Conservation (phyloP, 768 basidiomycete species). For the Phylloporus arenicola region DNA sequence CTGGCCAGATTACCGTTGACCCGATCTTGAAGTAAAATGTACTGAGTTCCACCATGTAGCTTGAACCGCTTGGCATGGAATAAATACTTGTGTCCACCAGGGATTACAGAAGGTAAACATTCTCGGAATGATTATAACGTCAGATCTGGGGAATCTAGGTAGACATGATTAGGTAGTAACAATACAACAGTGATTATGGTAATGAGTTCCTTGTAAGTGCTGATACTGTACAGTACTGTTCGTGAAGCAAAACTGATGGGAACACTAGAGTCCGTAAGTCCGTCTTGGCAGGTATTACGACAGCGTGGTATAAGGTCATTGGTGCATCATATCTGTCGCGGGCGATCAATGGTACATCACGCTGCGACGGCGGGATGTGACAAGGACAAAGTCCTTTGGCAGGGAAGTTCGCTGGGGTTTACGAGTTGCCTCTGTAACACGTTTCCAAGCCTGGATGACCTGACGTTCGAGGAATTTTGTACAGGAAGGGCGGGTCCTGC, state of each 20-base stretch:
- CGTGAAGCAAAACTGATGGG: neutral
- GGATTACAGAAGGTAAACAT: neutral
- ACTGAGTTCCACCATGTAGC: neutral
- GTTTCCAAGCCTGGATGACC: constrained; percentile 57
- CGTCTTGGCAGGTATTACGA: neutral
- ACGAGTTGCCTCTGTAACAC: constrained; percentile 48
- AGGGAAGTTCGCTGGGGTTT: constrained; percentile 50
- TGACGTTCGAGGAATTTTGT: constrained; percentile 53
- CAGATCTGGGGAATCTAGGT: neutral
- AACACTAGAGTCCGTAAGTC: constrained; percentile 1
- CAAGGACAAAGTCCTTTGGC: constrained; percentile 56
- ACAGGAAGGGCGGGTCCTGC: constrained; percentile 28
- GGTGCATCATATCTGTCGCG: neutral
- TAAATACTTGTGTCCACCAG: neutral
- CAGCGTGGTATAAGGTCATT: neutral
- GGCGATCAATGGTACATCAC: constrained; percentile 32
- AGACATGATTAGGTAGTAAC: neutral
- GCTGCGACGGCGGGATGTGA: constrained; percentile 53
- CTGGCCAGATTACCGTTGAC: neutral
- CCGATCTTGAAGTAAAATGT: neutral
- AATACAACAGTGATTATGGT: constrained; percentile 11
- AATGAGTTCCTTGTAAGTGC: neutral
- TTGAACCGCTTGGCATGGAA: neutral
- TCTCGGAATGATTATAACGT: neutral
- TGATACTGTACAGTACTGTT: constrained; percentile 7